phyloP scores from a whole-genome alignment of 2,329 filamentous ascomycete species.

The Sporothrix sp. region DNA sequence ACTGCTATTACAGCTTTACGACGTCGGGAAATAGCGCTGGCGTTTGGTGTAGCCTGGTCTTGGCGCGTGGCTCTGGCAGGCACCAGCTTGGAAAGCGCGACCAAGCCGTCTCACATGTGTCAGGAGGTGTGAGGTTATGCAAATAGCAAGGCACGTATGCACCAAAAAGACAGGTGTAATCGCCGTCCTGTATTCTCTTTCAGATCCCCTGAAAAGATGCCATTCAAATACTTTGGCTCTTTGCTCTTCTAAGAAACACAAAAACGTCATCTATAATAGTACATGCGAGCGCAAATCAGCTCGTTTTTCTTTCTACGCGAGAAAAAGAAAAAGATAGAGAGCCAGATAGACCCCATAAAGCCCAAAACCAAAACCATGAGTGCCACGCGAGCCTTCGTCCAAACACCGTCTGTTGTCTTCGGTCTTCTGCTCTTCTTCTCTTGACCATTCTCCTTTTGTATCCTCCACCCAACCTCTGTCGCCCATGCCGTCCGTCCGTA shows the following conservation, averaged over 20 bases:
- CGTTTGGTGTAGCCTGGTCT: too few species aligned
- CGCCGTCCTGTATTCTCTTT: too few species aligned
- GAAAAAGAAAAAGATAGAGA: background rate
- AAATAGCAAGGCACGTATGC: too few species aligned
- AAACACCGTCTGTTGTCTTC: background rate
- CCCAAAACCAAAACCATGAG: background rate
- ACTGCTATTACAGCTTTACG: too few species aligned
- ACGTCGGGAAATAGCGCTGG: background rate
- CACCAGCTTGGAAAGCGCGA: slow-evolving; percentile 2
- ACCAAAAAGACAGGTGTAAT: too few species aligned
- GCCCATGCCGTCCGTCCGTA: background rate
- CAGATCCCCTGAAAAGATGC: too few species aligned
- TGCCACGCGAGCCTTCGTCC: background rate
- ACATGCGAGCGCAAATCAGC: background rate
- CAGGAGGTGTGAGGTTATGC: background rate
- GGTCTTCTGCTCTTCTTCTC: background rate
- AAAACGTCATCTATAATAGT: background rate
- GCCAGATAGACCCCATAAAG: background rate
- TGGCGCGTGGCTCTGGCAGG: slow-evolving; percentile 3
- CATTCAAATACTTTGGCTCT: too few species aligned
- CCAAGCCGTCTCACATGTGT: slow-evolving; percentile 2
- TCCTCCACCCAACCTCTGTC: background rate
- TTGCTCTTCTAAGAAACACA: background rate
- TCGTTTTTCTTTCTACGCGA: background rate
- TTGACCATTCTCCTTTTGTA: background rate